Evolutionary conservation across 2,329 filamentous ascomycete genomes (phyloP), one percentile per base, ranked within the genome.

Genomic region (Spiromastix sp.): DNA sequence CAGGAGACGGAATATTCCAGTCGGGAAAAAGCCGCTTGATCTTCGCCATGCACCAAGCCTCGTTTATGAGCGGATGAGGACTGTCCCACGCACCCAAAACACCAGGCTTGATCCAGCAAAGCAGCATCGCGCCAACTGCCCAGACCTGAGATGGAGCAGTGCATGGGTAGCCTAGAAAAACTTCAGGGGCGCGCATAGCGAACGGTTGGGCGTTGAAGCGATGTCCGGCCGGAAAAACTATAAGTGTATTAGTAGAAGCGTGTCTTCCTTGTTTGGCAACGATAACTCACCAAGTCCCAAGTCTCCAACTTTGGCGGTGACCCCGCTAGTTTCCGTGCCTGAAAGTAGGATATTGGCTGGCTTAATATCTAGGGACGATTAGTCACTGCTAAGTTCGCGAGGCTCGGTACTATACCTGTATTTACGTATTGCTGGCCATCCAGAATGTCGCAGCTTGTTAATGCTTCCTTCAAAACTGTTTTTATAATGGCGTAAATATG

Each of bases 21-120:
- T 25, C n/a, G 12, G 43, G 43, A 36, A 43, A 45, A 15, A 42
- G 43, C 34, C 30, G 34, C 32, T 37, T 43, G 25, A 45, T 38
- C 20, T 45, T 43, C 28, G 38, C 38, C 34, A 45, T 43, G 19
- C 25, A 38, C 41, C 41, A 45, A 25, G 41, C 17, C 30, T 45
- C 39, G 30, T 31, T 28, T 19, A 43, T 18, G 12, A 42, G 17
- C 32, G 19, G 15, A 30, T 35, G 21, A 36, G 42, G 42, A 22
- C 42, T 33, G 26, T 40, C 37, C 41, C 31, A 36, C 19, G 34
- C 16, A 21, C 39, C 43, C 32, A 45, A 35, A 13, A 38, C 17
- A 3, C 26, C 29, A 32, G 39, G 31, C 26, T 30, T 41, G 16
- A 41, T 38, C 39, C 35, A 41, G 31, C 26, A 32, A 29, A 41